phyloP scores from a whole-genome alignment of 2,329 filamentous ascomycete genomes.

The Trichoderma harzianum region DNA sequence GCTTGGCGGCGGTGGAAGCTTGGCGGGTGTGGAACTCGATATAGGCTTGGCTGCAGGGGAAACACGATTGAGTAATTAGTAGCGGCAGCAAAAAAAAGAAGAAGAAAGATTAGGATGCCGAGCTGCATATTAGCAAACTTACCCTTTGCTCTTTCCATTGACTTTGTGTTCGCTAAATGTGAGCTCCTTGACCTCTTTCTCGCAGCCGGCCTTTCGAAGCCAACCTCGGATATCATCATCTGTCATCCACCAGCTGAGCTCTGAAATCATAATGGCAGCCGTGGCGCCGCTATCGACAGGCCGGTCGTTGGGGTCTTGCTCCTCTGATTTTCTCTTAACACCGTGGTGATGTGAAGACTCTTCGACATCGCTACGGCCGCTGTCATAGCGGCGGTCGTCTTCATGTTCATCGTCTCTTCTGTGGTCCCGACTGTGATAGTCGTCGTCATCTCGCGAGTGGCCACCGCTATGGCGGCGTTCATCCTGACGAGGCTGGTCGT shows the following conservation, averaged over 20 bases:
- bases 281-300: slow-evolving; percentile 59
- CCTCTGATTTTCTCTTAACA: slow-evolving; percentile 58
- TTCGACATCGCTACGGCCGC: slow-evolving; percentile 22
- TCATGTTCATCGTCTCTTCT: slow-evolving; percentile 35
- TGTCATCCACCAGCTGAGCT: slow-evolving; percentile 94
- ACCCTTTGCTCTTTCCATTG: slow-evolving; percentile 99
- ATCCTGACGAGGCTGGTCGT: slow-evolving; percentile 42
- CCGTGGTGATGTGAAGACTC: slow-evolving; percentile 40
- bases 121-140: slow-evolving; percentile 30
- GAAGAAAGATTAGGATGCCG: not conserved
- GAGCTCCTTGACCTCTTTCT: slow-evolving; percentile 83
- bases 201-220: slow-evolving; percentile 73
- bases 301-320: slow-evolving; percentile 45
- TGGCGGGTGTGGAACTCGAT: slow-evolving; percentile 81
- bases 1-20: slow-evolving; percentile 81
- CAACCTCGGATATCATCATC: slow-evolving; percentile 93
- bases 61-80: slow-evolving; percentile 18
- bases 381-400: slow-evolving; percentile 32
- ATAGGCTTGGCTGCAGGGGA: slow-evolving; percentile 62
- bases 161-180: slow-evolving; percentile 99
- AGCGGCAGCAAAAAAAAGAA: not conserved
- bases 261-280: slow-evolving; percentile 77
- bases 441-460: slow-evolving; percentile 28
- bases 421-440: slow-evolving; percentile 28
- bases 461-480: slow-evolving; percentile 33